phyloP scores from a whole-genome alignment of 1,284 basidiomycete species.

The Phlebopus sp. region DNA sequence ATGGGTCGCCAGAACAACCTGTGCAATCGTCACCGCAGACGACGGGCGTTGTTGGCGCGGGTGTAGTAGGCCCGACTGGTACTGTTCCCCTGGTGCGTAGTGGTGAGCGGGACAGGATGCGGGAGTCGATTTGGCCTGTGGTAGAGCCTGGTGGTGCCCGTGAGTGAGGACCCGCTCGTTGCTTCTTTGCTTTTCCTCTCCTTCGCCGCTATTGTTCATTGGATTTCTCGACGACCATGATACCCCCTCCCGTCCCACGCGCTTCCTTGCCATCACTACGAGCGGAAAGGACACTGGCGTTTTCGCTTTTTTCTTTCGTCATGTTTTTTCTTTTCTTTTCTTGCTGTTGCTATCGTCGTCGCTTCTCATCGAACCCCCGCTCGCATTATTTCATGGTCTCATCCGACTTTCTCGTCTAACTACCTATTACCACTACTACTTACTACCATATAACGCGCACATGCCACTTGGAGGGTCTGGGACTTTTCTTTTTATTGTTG shows the following conservation, averaged over 20 bases:
- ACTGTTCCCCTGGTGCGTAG: conserved; percentile 23
- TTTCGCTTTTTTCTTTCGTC: too few relatives aligned
- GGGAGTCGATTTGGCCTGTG: conserved; percentile 30
- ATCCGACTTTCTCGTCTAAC: too few relatives aligned
- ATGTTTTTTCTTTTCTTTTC: too few relatives aligned
- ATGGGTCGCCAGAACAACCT: conserved; percentile 25
- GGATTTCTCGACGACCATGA: too few relatives aligned
- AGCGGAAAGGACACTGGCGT: too few relatives aligned
- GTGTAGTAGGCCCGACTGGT: not conserved
- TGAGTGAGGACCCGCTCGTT: conserved; percentile 18
- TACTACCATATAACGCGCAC: not conserved
- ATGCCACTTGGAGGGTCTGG: not conserved
- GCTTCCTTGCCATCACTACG: too few relatives aligned
- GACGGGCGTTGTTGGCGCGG: conserved; percentile 9
- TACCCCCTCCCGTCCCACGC: too few relatives aligned
- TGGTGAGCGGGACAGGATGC: conserved; percentile 28
- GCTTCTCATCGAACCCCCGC: too few relatives aligned
- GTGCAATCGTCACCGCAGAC: conserved; percentile 22
- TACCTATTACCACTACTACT: not conserved
- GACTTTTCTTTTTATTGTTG: not conserved
- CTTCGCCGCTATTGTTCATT: too few relatives aligned
- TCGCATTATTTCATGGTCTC: too few relatives aligned
- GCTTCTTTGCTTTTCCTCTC: too few relatives aligned
- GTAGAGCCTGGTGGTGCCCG: conserved; percentile 26
- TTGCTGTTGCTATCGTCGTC: too few relatives aligned